A percentile compares a stretch with the other conserved stretches of the same genome.
Conservation (phyloP, 2,329 filamentous ascomycete species). For the Ramichloridium luteum region DNA sequence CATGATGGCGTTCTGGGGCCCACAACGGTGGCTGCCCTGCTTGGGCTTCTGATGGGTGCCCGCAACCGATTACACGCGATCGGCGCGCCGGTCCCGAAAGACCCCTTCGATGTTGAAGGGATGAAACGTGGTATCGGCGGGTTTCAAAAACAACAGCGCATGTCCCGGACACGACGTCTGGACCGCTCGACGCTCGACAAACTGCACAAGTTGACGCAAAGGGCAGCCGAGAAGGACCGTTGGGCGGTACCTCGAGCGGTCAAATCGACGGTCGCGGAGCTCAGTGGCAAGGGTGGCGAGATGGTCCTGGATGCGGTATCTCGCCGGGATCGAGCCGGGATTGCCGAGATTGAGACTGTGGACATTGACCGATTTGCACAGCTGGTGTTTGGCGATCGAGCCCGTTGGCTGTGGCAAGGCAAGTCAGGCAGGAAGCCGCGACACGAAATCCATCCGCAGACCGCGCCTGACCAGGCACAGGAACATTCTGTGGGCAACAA, state of each 20-base stretch:
- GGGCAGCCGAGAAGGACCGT: conserved; percentile 75
- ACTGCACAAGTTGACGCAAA: conserved; percentile 73
- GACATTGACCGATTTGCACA: conserved; percentile 76
- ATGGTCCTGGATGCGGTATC: conserved; percentile 93
- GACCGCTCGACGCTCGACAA: conserved; percentile 73
- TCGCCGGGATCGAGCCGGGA: conserved; percentile 68
- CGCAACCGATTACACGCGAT: conserved; percentile 78
- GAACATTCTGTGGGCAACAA: conserved; percentile 13
- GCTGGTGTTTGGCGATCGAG: conserved; percentile 65
- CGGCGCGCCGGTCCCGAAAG: conserved; percentile 74
- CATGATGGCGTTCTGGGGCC: conserved; percentile 86
- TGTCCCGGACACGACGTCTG: conserved; percentile 64
- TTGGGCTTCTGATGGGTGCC: conserved; percentile 81
- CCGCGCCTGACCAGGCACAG: conserved; percentile 7
- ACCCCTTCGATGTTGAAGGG: conserved; percentile 73
- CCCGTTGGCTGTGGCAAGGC: conserved; percentile 91
- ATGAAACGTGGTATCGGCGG: conserved; percentile 74
- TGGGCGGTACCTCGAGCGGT: conserved; percentile 91
- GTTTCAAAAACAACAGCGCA: conserved; percentile 81
- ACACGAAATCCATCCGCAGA: conserved; percentile 6
- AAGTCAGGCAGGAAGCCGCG: conserved; percentile 57
- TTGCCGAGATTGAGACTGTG: conserved; percentile 83
- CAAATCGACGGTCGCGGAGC: conserved; percentile 86
- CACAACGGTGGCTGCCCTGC: conserved; percentile 74
- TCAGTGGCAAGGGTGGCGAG: conserved; percentile 86